These are phyloP conservation scores for Talaromyces piceae DNA, from an alignment of 2,329 filamentous ascomycete species.

Conservation along the genomic window DNA sequence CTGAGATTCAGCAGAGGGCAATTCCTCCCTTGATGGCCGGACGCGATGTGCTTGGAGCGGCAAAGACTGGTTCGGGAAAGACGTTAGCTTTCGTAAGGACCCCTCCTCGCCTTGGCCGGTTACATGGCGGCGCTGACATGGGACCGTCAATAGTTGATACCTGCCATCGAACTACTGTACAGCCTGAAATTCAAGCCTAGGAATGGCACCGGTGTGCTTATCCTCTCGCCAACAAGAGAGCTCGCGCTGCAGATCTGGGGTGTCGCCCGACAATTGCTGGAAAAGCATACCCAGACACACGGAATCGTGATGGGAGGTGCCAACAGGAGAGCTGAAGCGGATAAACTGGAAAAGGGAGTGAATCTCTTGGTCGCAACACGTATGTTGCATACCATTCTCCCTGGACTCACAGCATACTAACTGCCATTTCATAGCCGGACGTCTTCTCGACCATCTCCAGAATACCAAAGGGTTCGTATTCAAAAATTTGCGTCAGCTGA, in stretches of 20 bases:
- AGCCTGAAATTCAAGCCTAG: constrained; percentile 50
- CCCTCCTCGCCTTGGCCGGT: constrained; percentile 61
- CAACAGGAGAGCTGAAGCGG: constrained; percentile 80
- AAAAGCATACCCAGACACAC: constrained; percentile 86
- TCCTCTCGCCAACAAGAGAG: constrained; percentile 89
- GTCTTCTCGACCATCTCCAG: constrained; percentile 86
- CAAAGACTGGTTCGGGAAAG: constrained; percentile 91
- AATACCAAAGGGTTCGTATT: constrained; percentile 84
- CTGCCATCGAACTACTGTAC: constrained; percentile 70
- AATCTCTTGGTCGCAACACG: constrained; percentile 84
- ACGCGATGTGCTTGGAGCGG: constrained; percentile 87
- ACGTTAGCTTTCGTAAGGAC: constrained; percentile 63
- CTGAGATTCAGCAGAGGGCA: constrained; percentile 86
- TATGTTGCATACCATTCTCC: neutral
- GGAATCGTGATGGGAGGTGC: constrained; percentile 95
- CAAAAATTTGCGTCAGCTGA: constrained; percentile 84
- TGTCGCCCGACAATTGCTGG: constrained; percentile 87
- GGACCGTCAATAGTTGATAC: constrained; percentile 48
- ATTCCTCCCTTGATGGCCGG: constrained; percentile 89
- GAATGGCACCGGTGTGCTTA: constrained; percentile 79
- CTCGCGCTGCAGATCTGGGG: constrained; percentile 93
- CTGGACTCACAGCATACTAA: neutral
- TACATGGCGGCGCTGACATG: constrained; percentile 17
- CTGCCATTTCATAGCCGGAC: constrained; percentile 52
- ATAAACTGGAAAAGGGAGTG: constrained; percentile 89